Evolutionary conservation across 352 stramenopile species (phyloP).

Genomic region (Phytophthora pisi): DNA sequence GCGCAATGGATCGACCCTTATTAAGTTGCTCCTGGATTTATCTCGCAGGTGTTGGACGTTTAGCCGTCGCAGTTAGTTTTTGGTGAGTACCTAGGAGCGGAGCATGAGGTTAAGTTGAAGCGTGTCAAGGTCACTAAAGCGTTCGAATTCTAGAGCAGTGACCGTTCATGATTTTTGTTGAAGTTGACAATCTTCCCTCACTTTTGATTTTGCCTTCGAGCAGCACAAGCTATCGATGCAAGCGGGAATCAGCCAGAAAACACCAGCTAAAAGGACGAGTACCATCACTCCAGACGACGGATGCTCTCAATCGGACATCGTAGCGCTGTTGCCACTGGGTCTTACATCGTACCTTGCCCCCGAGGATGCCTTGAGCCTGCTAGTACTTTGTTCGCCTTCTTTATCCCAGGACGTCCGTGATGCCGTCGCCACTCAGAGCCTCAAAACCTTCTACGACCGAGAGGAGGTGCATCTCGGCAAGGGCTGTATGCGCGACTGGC

Average conservation of each 20-base stretch:
- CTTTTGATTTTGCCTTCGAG: constrained; percentile 8
- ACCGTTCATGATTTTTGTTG: constrained; percentile 13
- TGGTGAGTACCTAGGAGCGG: not conserved
- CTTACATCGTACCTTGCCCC: constrained; percentile 28
- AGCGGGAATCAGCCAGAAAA: not conserved
- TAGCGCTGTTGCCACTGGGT: constrained; percentile 19
- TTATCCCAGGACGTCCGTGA: constrained; percentile 30
- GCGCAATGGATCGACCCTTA: too few relatives aligned
- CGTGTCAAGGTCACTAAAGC: constrained; percentile 4
- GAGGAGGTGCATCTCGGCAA: constrained; percentile 28
- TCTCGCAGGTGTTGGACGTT: too few relatives aligned
- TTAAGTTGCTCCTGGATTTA: too few relatives aligned
- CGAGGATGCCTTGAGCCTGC: constrained; percentile 28
- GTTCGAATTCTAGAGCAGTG: constrained; percentile 25
- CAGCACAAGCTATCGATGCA: constrained; percentile 9
- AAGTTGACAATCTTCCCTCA: constrained; percentile 16
- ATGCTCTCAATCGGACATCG: constrained; percentile 19
- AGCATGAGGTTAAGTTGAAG: not conserved
- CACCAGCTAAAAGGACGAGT: constrained; percentile 2
- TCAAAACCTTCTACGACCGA: constrained; percentile 27
- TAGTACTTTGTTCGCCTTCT: constrained; percentile 16
- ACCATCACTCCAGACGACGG: not conserved
- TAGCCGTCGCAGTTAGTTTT: too few relatives aligned
- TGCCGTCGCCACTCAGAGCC: constrained; percentile 29
- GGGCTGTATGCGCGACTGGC: constrained; percentile 28